Base-by-base conservation (phyloP, 2,329 filamentous ascomycete genomes). In the Penicillium griseofulvum region DNA sequence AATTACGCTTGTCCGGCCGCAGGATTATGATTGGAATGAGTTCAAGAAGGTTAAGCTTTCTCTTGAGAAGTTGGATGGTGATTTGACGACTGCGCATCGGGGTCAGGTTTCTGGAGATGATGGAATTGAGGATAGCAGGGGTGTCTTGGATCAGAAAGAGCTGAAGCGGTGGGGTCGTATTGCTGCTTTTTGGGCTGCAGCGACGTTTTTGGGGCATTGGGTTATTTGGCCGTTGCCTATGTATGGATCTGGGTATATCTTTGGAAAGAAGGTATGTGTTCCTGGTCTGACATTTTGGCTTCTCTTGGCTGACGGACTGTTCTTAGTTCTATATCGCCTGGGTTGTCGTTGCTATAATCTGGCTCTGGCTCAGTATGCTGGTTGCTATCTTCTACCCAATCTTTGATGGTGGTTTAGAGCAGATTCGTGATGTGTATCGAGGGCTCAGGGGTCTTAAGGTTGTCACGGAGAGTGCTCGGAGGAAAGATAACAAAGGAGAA, bases 211-310 rank as follows among this genome's bases (percentile, higher is more conserved):
- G 1, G 80, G 80, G 0, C 80, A 82, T 49, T 81, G 78, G 79
- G 78, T 83, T 1, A 55, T 83, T 2, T 83, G 80, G 80, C 81
- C 81, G 0, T 67, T 83, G 42, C 80, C 80, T 0, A 83, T 83
- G 79, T 83, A 83, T 59, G 81, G 75, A 0, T 74, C 78, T 0
- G 73, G 75, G 9, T 82, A 82, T 52, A 67, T 82, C 0, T 82
- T 82, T 58, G 69, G 70, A 1, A 76, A 78, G 52, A 66, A 65
- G 55, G 73, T 74, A 59, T 19, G 50, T 44, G 3, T 46, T 3
- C 1, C 7, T 7, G 5, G 12, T 1, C 46, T 29, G 9, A 3
- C 8, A 49, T 12, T 10, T 39, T 14, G 19, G 34, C 1, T 26
- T 12, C 9, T 11, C 16, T n/a, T 26, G 28, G 28, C 43, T 62